Base-by-base conservation (phyloP, 2,329 filamentous ascomycete genomes). In the Pseudogymnoascus destructans region DNA sequence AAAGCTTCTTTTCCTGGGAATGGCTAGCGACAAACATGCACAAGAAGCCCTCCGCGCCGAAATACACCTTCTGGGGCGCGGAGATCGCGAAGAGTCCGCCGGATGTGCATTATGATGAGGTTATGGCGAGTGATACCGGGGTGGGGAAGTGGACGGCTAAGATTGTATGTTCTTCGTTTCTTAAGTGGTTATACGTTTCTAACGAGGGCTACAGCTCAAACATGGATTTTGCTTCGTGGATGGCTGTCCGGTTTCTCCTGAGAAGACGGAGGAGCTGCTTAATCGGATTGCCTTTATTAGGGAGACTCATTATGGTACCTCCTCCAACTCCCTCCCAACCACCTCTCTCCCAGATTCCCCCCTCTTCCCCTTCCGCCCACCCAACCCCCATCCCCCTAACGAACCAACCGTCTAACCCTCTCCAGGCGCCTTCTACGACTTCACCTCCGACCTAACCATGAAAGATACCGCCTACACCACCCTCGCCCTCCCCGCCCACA, bases 381-480 rank as follows among this genome's bases (percentile, higher is more conserved):
- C 27, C 27, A 7, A 15, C 5, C 5, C 9, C 19, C 9, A 11
- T 33, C 54, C 5, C 57, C 15, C 62, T 56, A 46, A 46, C 11
- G 5, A 32, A 40, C 3, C 6, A 17, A 40, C 15, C 19, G 11
- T 57, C 56, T 60, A 63, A 35, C 64, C 23, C n/a, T 19, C 6
- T 58, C 64, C 11, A 76, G 78, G 82, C 62, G 84, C 79, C 25
- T 87, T 87, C 71, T 87, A 84, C 75, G 92, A 96, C 71, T 97
- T 97, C 70, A 87, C 88, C 0, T 86, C 91, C 4, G 87, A 96
- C 70, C 79, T 96, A 21, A 85, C 89, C 25, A 86, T 86, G 67
- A 91, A 91, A 63, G 90, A 95, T 67, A 95, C 88, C 1, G 90
- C 90, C 3, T 98, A 97, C 73, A 96, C 92, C 1, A 89, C 86